phyloP scores from a whole-genome alignment of 192 early-diverging fungal genomes.

The Diversispora eburnea region DNA sequence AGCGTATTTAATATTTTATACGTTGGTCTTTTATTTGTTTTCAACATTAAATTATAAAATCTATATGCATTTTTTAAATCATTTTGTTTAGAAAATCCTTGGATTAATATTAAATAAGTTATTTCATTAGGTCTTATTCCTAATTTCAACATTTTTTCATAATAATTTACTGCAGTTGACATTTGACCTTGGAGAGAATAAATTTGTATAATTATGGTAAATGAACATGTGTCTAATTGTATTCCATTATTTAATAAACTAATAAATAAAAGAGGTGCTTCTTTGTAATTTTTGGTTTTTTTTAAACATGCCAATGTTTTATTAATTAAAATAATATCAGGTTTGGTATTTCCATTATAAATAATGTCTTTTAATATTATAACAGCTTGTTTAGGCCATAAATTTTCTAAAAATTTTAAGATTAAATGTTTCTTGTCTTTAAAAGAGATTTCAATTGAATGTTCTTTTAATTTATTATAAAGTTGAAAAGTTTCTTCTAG shows the following conservation, averaged over 20 bases:
- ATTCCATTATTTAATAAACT: not conserved
- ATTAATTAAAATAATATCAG: not conserved
- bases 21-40: conserved; percentile 23
- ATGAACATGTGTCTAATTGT: not conserved
- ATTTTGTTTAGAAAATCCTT: conserved; percentile 20
- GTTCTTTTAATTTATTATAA: too few relatives aligned
- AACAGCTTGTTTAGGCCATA: too few relatives aligned
- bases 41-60: conserved; percentile 34
- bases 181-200: not conserved
- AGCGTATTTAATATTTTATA: conserved; percentile 36
- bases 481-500: too few relatives aligned
- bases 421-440: too few relatives aligned
- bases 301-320: not conserved
- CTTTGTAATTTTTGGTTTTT: not conserved
- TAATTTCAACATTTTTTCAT: conserved; percentile 9
- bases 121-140: conserved; percentile 21
- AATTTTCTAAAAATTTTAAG: too few relatives aligned
- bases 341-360: too few relatives aligned
- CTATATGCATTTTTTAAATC: conserved; percentile 32
- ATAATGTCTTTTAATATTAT: too few relatives aligned
- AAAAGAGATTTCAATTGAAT: too few relatives aligned
- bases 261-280: not conserved
- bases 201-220: not conserved
- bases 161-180: conserved; percentile 14
- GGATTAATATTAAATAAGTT: conserved; percentile 35